Percentiles rank a stretch among this genome's conserved stretches.
Evolutionary conservation across 208 protist genomes (phyloP).

Genomic region (Trypanosoma theileri): DNA sequence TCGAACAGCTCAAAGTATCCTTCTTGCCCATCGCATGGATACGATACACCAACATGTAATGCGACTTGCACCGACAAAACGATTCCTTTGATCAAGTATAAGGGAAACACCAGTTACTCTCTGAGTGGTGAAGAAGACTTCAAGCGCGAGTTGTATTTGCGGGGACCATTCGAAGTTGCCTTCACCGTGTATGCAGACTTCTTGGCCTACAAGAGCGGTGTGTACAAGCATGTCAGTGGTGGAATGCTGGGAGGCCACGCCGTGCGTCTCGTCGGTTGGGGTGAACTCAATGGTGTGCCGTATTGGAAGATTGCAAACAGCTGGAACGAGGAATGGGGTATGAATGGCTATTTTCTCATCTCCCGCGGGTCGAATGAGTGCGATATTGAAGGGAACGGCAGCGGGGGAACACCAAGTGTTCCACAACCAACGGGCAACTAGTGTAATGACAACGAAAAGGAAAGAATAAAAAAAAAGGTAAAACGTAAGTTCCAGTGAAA

Average conservation of each 20-base stretch:
- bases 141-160: conserved; percentile 80
- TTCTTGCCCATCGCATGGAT: conserved; percentile 56
- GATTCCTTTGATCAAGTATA: conserved; percentile 46
- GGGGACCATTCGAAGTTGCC: conserved; percentile 87
- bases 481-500: too few relatives aligned
- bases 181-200: conserved; percentile 93
- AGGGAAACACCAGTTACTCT: conserved; percentile 46
- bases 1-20: conserved; percentile 54
- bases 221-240: conserved; percentile 85
- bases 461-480: too few relatives aligned
- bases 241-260: conserved; percentile 78
- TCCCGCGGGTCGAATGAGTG: conserved; percentile 74
- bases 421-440: neutral
- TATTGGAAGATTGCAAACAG: conserved; percentile 94
- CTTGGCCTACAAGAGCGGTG: conserved; percentile 84
- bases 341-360: conserved; percentile 87
- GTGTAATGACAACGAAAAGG: too few relatives aligned
- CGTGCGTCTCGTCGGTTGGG: conserved; percentile 88
- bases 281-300: conserved; percentile 50
- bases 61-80: conserved; percentile 42
- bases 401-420: conserved; percentile 40
- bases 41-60: conserved; percentile 80
- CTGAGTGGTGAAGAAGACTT: conserved; percentile 62
- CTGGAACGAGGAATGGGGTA: conserved; percentile 88
- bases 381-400: conserved; percentile 68